Base-by-base conservation (phyloP, 176 grass and related monocot genomes). In the Eragrostis curvula region DNA sequence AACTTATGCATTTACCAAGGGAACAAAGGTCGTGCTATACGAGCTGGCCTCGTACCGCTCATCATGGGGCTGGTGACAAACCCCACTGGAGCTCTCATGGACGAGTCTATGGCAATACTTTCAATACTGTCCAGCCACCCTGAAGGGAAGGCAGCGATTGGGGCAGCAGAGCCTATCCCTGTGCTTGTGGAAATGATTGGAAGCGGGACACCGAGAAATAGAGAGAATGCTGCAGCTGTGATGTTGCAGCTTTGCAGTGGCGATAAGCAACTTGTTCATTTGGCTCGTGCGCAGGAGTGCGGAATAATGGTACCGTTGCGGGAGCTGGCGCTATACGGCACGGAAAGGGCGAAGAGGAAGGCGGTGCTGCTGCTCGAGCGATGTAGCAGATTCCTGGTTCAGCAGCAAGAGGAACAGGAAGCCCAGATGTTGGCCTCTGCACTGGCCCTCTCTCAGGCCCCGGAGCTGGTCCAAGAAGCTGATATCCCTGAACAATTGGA, bases 1-100 rank as follows among this genome's bases (percentile, higher is more conserved):
- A 96, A 96, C 75, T 41, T 99, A 52, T 99, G 93, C 86, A 99
- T 99, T 79, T 96, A 90, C 81, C 97, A 96, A 80, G 93, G 93
- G 57, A 99, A 99, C 71, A 99, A 94, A 75, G 93, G 87, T 0
- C 88, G 85, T 73, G 97, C 93, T 0, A 89, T 99, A 65, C 89
- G 93, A 56, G 91, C 93, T 64, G 93, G 93, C 51, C 88, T 96
- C 66, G 87, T 96, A 28, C 97, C 93, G 1, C 87, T 91, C 73
- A 89, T 99, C 76, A 99, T 99, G 87, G 85, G 89, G 73, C 87
- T 99, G 12, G 76, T 96, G 78, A 85, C 80, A 5, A 85, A 99
- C 55, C 87, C 89, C 13, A 85, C 81, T 42, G 89, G 87, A 51
- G 76, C 76, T 47, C 92, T 99, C 65, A 76, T 88, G 56, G 97